Percentiles rank a stretch among this genome's conserved stretches.
phyloP scores from a whole-genome alignment of 2,329 filamentous ascomycete species.

The Myriosclerotinia scirpicola region DNA sequence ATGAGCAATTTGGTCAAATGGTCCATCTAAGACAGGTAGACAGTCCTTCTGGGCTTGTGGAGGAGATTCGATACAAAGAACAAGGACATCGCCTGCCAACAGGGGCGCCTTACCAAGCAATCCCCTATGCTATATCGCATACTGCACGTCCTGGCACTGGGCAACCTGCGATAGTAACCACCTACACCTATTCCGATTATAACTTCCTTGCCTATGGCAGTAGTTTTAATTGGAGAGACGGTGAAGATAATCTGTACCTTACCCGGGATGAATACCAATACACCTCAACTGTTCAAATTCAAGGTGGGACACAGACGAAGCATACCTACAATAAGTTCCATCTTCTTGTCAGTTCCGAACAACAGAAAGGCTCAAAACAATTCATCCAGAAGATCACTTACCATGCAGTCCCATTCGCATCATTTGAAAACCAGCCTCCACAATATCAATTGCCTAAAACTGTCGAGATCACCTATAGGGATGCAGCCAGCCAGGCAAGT shows the following conservation, averaged over 20 bases:
- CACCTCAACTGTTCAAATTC: constrained; percentile 7
- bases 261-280: constrained; percentile 17
- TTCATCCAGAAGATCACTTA: constrained; percentile 16
- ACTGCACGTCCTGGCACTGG: constrained; percentile 11
- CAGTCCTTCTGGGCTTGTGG: constrained; percentile 11
- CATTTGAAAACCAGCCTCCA: constrained; percentile 13
- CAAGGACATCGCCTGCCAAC: constrained; percentile 16
- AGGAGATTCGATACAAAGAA: constrained; percentile 10
- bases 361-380: constrained; percentile 17
- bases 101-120: constrained; percentile 9
- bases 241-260: constrained; percentile 16
- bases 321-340: constrained; percentile 21
- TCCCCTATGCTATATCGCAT: constrained; percentile 18
- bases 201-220: constrained; percentile 18
- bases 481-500: neutral
- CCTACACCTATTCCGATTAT: constrained; percentile 4
- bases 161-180: constrained; percentile 12
- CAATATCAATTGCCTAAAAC: constrained; percentile 19
- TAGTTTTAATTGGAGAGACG: neutral
- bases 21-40: constrained; percentile 1
- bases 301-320: constrained; percentile 13
- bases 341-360: constrained; percentile 19
- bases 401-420: constrained; percentile 13
- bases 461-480: constrained; percentile 10
- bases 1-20: constrained; percentile 1